Percentiles rank a stretch among this genome's conserved stretches.
phyloP scores from a whole-genome alignment of 768 basidiomycete species.

The Ramaria rubella region DNA sequence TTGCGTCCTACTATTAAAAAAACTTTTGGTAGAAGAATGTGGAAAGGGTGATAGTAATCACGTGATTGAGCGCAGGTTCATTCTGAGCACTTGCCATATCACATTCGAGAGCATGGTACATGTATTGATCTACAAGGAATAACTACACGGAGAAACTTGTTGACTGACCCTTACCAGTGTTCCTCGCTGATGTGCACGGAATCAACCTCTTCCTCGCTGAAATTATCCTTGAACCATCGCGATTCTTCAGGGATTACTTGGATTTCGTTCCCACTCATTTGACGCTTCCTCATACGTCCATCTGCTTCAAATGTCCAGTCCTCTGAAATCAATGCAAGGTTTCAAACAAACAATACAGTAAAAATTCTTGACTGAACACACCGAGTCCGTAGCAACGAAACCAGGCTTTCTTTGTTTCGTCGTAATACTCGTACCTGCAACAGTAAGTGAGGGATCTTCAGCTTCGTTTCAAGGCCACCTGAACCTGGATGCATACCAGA shows the following conservation, averaged over 20 bases:
- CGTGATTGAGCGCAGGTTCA: no score
- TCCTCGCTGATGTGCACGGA: slow-evolving; percentile 29
- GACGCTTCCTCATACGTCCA: slow-evolving; percentile 50
- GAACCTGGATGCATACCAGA: slow-evolving; percentile 16
- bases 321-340: slow-evolving; percentile 19
- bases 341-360: not conserved
- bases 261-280: slow-evolving; percentile 45
- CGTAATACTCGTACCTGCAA: slow-evolving; percentile 44
- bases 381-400: slow-evolving; percentile 42
- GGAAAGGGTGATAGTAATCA: no score
- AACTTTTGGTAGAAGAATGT: no score
- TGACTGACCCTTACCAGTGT: slow-evolving; percentile 24
- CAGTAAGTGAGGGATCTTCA: slow-evolving; percentile 8
- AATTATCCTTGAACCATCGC: slow-evolving; percentile 46
- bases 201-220: slow-evolving; percentile 32
- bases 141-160: not conserved
- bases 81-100: no score
- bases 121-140: no score
- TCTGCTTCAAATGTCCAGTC: slow-evolving; percentile 50
- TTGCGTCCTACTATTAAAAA: no score
- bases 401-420: slow-evolving; percentile 33
- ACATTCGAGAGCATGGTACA: no score
- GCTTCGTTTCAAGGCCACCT: slow-evolving; percentile 17
- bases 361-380: slow-evolving; percentile 2
- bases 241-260: slow-evolving; percentile 36